Percentiles rank a stretch among this genome's conserved stretches.
Evolutionary conservation across 805 yeast species (phyloP).

Genomic region (Starmerella khaoyaiensis): DNA sequence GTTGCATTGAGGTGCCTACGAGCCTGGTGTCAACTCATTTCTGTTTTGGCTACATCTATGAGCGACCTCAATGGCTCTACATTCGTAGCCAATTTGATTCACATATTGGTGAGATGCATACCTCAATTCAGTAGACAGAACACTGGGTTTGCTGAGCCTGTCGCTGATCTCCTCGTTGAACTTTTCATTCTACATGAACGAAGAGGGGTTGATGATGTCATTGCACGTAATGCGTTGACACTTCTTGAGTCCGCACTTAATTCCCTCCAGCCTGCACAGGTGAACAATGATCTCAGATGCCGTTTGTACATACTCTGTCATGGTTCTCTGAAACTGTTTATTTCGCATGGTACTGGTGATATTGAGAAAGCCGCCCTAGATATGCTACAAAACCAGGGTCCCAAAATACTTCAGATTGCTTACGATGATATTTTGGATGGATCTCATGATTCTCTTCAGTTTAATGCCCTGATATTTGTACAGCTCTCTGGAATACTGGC

Average conservation of each 20-base stretch:
- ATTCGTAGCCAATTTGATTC: constrained; percentile 66
- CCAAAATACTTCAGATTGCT: constrained; percentile 48
- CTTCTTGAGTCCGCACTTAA: constrained; percentile 60
- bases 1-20: constrained; percentile 46
- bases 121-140: constrained; percentile 60
- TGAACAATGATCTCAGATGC: constrained; percentile 57
- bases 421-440: constrained; percentile 71
- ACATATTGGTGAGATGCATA: constrained; percentile 60
- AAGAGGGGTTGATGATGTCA: constrained; percentile 25
- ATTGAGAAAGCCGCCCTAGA: constrained; percentile 36
- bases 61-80: constrained; percentile 35
- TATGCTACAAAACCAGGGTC: constrained; percentile 46
- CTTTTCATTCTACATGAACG: constrained; percentile 48
- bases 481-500: constrained; percentile 53
- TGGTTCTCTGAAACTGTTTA: constrained; percentile 45
- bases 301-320: constrained; percentile 66
- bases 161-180: constrained; percentile 62
- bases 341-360: constrained; percentile 18
- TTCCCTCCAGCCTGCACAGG: constrained; percentile 58
- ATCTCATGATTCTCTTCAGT: constrained; percentile 53
- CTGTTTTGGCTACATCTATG: constrained; percentile 39
- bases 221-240: constrained; percentile 35
- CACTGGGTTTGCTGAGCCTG: constrained; percentile 54
- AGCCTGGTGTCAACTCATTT: constrained; percentile 73
- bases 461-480: constrained; percentile 62